A percentile compares a stretch with the other conserved stretches of the same genome.
phyloP scores from a whole-genome alignment of 805 yeast genomes.

The Candida xiaguanensis region DNA sequence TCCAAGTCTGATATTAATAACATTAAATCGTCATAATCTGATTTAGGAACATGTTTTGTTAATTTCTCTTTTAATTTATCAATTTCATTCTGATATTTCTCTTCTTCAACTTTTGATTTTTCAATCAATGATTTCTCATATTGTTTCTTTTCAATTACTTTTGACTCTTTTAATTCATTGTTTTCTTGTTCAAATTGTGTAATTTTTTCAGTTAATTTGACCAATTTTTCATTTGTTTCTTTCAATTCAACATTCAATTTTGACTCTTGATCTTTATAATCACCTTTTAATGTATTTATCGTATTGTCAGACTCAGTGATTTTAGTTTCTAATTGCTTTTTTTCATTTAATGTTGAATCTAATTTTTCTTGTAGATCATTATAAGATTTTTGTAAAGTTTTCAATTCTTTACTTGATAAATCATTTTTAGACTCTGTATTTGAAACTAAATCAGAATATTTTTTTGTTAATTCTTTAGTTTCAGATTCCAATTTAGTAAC shows the following conservation, averaged over 20 bases:
- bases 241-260: background rate
- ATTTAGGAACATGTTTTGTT: conserved; percentile 36
- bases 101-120: conserved; percentile 1
- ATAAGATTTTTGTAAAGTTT: background rate
- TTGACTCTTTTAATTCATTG: conserved; percentile 1
- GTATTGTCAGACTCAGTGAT: background rate
- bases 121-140: background rate
- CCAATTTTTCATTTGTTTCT: background rate
- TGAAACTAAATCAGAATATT: background rate
- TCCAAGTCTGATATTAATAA: conserved; percentile 74
- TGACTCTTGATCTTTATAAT: background rate
- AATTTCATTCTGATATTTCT: conserved; percentile 9
- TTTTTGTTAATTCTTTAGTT: background rate
- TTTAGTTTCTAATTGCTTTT: background rate
- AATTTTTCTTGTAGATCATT: background rate
- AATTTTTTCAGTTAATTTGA: background rate
- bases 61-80: conserved; percentile 9
- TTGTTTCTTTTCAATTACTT: background rate
- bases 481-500: conserved; percentile 1
- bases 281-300: background rate
- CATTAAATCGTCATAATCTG: conserved; percentile 72
- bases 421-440: conserved; percentile 1
- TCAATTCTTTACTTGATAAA: background rate
- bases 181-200: background rate
- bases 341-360: background rate